Percentiles rank a stretch among this genome's conserved stretches.
Conservation (phyloP, 345 rosid genomes). For the Melaleuca quinquenervia region DNA sequence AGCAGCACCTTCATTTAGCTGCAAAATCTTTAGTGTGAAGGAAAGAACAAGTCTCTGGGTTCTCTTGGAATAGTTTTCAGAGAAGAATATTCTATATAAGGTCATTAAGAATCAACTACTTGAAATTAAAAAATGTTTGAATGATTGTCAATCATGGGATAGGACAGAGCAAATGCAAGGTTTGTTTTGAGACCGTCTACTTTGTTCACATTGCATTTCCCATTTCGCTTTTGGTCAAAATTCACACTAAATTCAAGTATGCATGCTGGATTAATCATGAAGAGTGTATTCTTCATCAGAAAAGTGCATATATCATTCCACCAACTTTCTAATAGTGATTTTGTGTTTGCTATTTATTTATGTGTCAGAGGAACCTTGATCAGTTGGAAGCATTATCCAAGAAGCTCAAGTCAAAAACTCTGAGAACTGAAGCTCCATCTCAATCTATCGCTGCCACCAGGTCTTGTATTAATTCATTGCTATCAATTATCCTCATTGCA, state of each 20-base stretch:
- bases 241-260: neutral
- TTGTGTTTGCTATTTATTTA: neutral
- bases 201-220: neutral
- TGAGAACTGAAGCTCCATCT: slow-evolving; percentile 86
- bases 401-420: slow-evolving; percentile 90
- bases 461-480: slow-evolving; percentile 10
- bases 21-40: neutral
- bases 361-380: slow-evolving; percentile 80
- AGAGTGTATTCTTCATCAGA: neutral
- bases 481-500: neutral
- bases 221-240: neutral
- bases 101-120: neutral
- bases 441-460: slow-evolving; percentile 95
- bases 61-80: neutral
- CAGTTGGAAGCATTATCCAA: slow-evolving; percentile 87
- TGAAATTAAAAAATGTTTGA: neutral
- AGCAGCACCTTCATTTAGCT: neutral
- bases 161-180: neutral
- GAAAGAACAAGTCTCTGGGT: neutral
- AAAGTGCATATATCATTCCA: neutral
- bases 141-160: neutral
- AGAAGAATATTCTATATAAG: neutral
- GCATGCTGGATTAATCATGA: neutral
- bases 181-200: neutral
- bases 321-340: neutral